These are phyloP conservation scores for Papiliotrema fonsecae DNA, from an alignment of 1,284 basidiomycete species.

Conservation along the genomic window DNA sequence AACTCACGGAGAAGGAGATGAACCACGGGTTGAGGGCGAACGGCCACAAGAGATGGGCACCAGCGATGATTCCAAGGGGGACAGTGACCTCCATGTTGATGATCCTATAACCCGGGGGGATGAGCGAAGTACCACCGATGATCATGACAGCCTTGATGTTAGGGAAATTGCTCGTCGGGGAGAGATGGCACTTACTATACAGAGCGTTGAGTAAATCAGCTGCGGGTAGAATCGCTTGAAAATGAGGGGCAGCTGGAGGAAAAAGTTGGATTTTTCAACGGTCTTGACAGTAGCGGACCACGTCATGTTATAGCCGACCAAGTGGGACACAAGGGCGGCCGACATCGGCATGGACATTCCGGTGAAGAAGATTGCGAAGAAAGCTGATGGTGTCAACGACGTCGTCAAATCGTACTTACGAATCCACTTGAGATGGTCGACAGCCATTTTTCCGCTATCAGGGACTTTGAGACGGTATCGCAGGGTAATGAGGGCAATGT, in stretches of 20 bases:
- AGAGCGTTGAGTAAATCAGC: slow-evolving; percentile 55
- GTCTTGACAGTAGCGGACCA: slow-evolving; percentile 63
- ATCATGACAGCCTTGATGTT: slow-evolving; percentile 23
- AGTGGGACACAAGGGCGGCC: slow-evolving; percentile 68
- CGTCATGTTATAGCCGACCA: slow-evolving; percentile 77
- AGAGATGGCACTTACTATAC: slow-evolving; percentile 42
- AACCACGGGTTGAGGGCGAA: slow-evolving; percentile 37
- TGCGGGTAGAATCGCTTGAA: slow-evolving; percentile 65
- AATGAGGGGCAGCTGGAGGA: slow-evolving; percentile 78
- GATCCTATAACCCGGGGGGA: slow-evolving; percentile 29
- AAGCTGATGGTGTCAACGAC: slow-evolving; percentile 13
- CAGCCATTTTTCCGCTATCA: slow-evolving; percentile 53
- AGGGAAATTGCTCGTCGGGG: neutral
- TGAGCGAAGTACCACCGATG: slow-evolving; percentile 18
- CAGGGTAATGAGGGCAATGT: slow-evolving; percentile 63
- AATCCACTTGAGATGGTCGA: slow-evolving; percentile 66
- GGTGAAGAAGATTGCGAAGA: slow-evolving; percentile 77
- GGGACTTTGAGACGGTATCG: slow-evolving; percentile 70
- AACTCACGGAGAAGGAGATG: slow-evolving; percentile 27
- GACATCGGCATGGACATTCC: slow-evolving; percentile 70
- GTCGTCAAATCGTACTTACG: slow-evolving; percentile 16
- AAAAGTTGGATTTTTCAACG: slow-evolving; percentile 77
- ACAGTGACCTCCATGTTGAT: slow-evolving; percentile 24
- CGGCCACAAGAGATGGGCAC: slow-evolving; percentile 31
- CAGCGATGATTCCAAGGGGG: slow-evolving; percentile 28